These are phyloP conservation scores for Seiridium cupressi DNA, from an alignment of 2,329 filamentous ascomycete species.

Conservation along the genomic window DNA sequence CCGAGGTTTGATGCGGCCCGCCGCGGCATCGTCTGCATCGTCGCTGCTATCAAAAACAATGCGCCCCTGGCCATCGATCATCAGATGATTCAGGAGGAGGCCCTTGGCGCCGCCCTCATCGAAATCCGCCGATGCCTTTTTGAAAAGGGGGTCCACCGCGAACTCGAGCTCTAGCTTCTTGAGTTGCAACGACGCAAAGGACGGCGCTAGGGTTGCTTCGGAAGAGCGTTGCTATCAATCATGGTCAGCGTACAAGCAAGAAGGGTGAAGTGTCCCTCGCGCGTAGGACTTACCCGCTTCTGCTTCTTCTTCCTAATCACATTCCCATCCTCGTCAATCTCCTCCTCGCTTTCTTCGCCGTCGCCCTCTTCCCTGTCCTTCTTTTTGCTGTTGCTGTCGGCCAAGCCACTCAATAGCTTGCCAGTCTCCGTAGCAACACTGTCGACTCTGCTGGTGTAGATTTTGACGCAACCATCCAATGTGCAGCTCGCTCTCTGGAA, in stretches of 20 bases:
- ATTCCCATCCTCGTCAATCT: constrained; percentile 61
- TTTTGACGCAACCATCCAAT: constrained; percentile 96
- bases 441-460: constrained; percentile 97
- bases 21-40: constrained; percentile 60
- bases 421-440: constrained; percentile 97
- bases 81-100: constrained; percentile 90
- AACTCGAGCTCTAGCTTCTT: constrained; percentile 99
- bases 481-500: constrained; percentile 99
- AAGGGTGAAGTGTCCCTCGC: constrained; percentile 15
- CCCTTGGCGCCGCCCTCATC: constrained; percentile 98
- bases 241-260: neutral
- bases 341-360: constrained; percentile 65
- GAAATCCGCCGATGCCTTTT: constrained; percentile 97
- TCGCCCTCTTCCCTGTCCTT: constrained; percentile 65
- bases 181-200: constrained; percentile 82
- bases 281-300: constrained; percentile 62
- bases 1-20: constrained; percentile 34
- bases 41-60: constrained; percentile 99
- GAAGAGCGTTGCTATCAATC: constrained; percentile 67
- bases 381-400: constrained; percentile 79
- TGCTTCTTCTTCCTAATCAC: constrained; percentile 59
- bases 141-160: constrained; percentile 96
- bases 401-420: constrained; percentile 88
- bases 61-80: constrained; percentile 85
- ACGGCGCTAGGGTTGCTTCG: constrained; percentile 88